phyloP scores from a whole-genome alignment of 2,329 filamentous ascomycete species.

The Paraphoma sp. region DNA sequence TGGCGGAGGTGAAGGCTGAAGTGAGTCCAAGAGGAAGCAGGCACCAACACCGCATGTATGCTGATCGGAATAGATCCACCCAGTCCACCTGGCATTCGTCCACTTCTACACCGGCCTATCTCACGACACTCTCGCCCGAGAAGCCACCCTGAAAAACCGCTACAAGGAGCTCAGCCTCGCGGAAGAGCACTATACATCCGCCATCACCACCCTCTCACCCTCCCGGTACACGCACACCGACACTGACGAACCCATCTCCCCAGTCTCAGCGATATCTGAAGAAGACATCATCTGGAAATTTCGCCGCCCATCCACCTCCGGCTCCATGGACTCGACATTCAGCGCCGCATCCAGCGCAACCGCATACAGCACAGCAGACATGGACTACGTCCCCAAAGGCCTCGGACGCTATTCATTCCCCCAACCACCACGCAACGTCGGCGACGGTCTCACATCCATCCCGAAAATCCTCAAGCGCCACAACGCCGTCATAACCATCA shows the following conservation, averaged over 20 bases:
- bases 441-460: background rate
- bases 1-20: slow-evolving; percentile 24
- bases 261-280: slow-evolving; percentile 11
- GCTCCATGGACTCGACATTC: slow-evolving; percentile 27
- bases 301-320: slow-evolving; percentile 21
- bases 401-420: background rate
- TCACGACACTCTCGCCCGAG: slow-evolving; percentile 46
- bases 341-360: slow-evolving; percentile 32
- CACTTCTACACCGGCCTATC: slow-evolving; percentile 48
- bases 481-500: slow-evolving; percentile 9
- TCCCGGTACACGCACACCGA: slow-evolving; percentile 8
- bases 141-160: slow-evolving; percentile 41
- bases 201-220: slow-evolving; percentile 31
- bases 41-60: background rate
- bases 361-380: slow-evolving; percentile 18
- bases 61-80: slow-evolving; percentile 34
- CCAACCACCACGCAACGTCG: slow-evolving; percentile 1
- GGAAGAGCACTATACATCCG: slow-evolving; percentile 43
- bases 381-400: slow-evolving; percentile 3
- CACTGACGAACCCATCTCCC: slow-evolving; percentile 19
- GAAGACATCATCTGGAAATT: slow-evolving; percentile 10
- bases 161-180: slow-evolving; percentile 39
- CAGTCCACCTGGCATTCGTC: slow-evolving; percentile 42
- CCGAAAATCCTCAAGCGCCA: background rate
- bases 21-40: slow-evolving; percentile 16